Evolutionary conservation across 1,284 basidiomycete species (phyloP).

Genomic region (Athelia sp.): DNA sequence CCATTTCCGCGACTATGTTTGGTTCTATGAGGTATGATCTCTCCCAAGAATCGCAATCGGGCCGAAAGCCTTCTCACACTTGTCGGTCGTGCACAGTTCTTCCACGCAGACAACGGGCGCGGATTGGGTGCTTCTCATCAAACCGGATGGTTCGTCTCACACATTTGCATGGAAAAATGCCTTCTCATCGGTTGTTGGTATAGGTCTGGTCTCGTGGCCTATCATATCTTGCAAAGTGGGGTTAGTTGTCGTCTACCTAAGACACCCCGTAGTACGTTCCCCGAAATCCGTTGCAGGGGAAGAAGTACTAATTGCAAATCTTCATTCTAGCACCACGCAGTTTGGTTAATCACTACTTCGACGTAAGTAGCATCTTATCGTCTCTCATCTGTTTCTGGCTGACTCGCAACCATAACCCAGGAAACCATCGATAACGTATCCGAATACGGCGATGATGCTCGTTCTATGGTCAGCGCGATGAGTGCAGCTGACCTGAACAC

Average conservation of each 20-base stretch:
- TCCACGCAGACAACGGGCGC: slow-evolving; percentile 89
- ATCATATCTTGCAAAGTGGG: slow-evolving; percentile 86
- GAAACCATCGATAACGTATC: slow-evolving; percentile 69
- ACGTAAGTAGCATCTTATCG: slow-evolving; percentile 44
- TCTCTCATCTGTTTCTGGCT: too few species aligned
- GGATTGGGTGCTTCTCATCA: slow-evolving; percentile 97
- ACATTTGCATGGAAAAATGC: background rate
- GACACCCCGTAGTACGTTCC: slow-evolving; percentile 76
- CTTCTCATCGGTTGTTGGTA: background rate
- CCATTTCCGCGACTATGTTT: slow-evolving; percentile 95
- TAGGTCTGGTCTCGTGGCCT: slow-evolving; percentile 89
- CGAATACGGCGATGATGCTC: slow-evolving; percentile 64
- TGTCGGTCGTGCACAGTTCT: too few species aligned
- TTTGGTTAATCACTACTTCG: slow-evolving; percentile 91
- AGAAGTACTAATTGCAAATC: slow-evolving; percentile 5
- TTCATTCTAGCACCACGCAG: slow-evolving; percentile 71
- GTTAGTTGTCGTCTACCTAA: slow-evolving; percentile 80
- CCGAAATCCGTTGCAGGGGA: slow-evolving; percentile 2
- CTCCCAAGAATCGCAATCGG: too few species aligned
- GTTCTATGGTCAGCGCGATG: slow-evolving; percentile 56
- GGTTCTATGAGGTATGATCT: slow-evolving; percentile 81
- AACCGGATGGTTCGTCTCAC: slow-evolving; percentile 77
- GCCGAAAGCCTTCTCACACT: too few species aligned
- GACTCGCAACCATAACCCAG: slow-evolving; percentile 42
- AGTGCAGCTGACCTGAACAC: slow-evolving; percentile 57